A percentile compares a stretch with the other conserved stretches of the same genome.
Conservation (phyloP, 2,329 filamentous ascomycete species). For the Pseudovirgaria hyperparasitica region DNA sequence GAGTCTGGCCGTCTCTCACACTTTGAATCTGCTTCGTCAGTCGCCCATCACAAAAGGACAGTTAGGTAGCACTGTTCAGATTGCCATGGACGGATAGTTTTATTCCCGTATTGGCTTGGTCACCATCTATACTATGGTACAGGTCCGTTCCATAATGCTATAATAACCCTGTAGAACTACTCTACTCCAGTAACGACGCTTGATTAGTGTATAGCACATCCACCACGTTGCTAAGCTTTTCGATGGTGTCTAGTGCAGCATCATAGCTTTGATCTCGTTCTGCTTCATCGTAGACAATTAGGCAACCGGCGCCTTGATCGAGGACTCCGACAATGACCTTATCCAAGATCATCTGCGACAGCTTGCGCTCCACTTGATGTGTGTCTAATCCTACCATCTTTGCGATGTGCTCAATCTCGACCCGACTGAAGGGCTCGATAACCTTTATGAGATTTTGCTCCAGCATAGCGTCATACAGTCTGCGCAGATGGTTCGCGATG, state of each 20-base stretch:
- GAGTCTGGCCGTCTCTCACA: too few relatives aligned
- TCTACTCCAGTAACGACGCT: slow-evolving; percentile 81
- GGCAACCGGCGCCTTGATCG: slow-evolving; percentile 92
- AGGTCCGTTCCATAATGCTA: not conserved
- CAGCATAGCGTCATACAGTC: slow-evolving; percentile 94
- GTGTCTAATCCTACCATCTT: slow-evolving; percentile 96
- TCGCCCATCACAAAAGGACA: not conserved
- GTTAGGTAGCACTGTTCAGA: not conserved
- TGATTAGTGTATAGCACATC: slow-evolving; percentile 97
- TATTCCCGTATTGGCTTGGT: not conserved
- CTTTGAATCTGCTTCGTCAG: slow-evolving; percentile 1
- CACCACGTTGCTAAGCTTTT: slow-evolving; percentile 93
- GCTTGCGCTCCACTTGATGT: slow-evolving; percentile 92
- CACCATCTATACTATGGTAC: not conserved
- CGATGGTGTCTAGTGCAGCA: slow-evolving; percentile 84
- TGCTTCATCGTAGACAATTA: slow-evolving; percentile 95
- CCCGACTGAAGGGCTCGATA: slow-evolving; percentile 94
- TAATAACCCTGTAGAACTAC: not conserved
- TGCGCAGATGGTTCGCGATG: slow-evolving; percentile 90
- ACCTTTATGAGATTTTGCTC: slow-evolving; percentile 99
- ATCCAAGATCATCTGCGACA: slow-evolving; percentile 98
- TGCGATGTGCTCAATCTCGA: slow-evolving; percentile 93
- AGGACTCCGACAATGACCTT: slow-evolving; percentile 97
- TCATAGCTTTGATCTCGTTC: slow-evolving; percentile 90
- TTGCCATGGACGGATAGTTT: not conserved